phyloP scores from a whole-genome alignment of 2,329 filamentous ascomycete species.

The Alternaria ethzedia region DNA sequence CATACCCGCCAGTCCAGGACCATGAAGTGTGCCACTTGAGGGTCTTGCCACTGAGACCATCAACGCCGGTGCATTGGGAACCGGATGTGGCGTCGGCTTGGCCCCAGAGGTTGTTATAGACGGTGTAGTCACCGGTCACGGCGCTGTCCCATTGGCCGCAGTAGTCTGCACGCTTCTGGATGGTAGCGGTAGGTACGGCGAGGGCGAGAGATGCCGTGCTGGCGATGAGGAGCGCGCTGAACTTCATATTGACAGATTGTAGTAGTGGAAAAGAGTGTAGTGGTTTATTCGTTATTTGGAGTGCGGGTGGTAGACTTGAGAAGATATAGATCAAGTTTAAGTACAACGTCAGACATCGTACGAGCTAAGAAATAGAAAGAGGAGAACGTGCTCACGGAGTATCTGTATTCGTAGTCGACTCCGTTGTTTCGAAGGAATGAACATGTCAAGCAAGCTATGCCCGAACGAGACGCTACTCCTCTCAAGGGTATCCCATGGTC shows the following conservation, averaged over 20 bases:
- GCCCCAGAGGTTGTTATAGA: conserved; percentile 56
- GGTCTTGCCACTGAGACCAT: conserved; percentile 45
- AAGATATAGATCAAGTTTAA: conserved; percentile 10
- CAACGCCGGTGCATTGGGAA: conserved; percentile 55
- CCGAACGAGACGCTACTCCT: conserved; percentile 4
- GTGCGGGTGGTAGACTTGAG: not conserved
- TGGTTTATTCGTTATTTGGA: not conserved
- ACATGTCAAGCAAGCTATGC: conserved; percentile 11
- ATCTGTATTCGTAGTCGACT: conserved; percentile 5
- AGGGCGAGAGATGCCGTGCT: conserved; percentile 37
- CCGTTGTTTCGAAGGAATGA: conserved; percentile 7
- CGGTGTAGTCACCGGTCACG: conserved; percentile 38
- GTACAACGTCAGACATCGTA: conserved; percentile 10
- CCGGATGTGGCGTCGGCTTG: conserved; percentile 49
- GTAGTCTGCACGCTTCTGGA: conserved; percentile 42
- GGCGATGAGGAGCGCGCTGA: conserved; percentile 31
- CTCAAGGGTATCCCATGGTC: not conserved
- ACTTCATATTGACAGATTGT: conserved; percentile 32
- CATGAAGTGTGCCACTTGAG: conserved; percentile 55
- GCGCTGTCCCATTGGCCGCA: conserved; percentile 42
- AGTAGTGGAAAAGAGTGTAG: not conserved
- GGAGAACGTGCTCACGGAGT: conserved; percentile 11
- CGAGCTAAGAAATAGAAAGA: conserved; percentile 10
- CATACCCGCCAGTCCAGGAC: conserved; percentile 52
- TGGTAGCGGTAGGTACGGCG: conserved; percentile 34